Evolutionary conservation across 192 early-diverging fungal genomes (phyloP), one percentile per base, ranked within the genome.

Genomic region (Pilaira anomala): DNA sequence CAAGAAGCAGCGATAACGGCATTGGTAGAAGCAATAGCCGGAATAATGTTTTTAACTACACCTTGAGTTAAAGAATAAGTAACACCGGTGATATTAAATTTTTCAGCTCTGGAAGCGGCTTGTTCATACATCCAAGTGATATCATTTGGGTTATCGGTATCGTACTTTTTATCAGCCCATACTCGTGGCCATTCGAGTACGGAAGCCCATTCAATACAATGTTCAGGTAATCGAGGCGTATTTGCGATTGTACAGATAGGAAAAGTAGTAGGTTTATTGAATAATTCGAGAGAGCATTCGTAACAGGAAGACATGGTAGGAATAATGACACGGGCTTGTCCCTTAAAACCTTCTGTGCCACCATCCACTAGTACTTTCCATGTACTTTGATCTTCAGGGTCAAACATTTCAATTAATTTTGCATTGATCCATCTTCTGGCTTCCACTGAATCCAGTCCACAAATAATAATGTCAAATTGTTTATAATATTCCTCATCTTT

Each of bases 181-280:
- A 77, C 68, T 28, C 87, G 86, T 39, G 97, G 92, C 94, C 95
- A 98, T 65, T 91, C 87, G n/a, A 98, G 68, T 3, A 93, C 80
- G 21, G 89, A 93, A 4, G 97, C 97, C 88, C 91, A 98, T 63
- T 97, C 93, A 61, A 98, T 95, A 73, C 97, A 98, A 74, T 98
- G 97, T 68, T 98, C 97, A 3, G 97, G 97, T 28, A 98, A 73
- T 4, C 97, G 85, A 7, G 97, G 97, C 19, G 97, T 97, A 66
- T 98, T 97, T 39, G 97, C 95, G 69, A 98, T 98, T 3, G 97
- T 98, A 74, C 97, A 98, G 24, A 98, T 94, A 0, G 96, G 96
- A 54, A 90, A 98, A 0, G 90, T 90, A 4, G 82, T 87, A 33
- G 88, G 92, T 62, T 94, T 91, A 61, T 88, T 90, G 45, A 93